Percentiles rank a stretch among this genome's conserved stretches.
These are phyloP conservation scores for Salix exigua DNA, from an alignment of 345 rosid species.

Conservation along the genomic window DNA sequence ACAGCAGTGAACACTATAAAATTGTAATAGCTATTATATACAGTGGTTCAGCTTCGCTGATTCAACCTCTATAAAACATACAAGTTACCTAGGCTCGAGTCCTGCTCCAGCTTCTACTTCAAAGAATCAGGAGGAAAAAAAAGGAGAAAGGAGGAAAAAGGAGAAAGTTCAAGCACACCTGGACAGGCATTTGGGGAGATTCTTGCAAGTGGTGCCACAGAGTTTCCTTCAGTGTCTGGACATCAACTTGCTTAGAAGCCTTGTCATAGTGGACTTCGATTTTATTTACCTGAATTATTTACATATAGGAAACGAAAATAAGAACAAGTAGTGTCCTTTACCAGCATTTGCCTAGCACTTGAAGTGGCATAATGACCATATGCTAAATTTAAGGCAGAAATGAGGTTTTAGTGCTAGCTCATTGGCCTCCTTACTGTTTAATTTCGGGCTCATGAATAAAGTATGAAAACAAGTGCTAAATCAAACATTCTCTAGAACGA, in stretches of 20 bases:
- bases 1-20: not conserved
- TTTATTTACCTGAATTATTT: slow-evolving; percentile 60
- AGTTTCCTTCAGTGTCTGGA: slow-evolving; percentile 75
- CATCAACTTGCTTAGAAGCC: slow-evolving; percentile 91
- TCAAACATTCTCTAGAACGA: not conserved
- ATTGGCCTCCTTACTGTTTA: not conserved
- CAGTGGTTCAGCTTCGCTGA: not conserved
- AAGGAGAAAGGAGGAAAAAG: not conserved
- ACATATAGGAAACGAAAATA: not conserved
- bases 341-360: no score
- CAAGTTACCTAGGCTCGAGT: not conserved
- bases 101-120: no score
- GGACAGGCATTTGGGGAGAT: slow-evolving; percentile 40
- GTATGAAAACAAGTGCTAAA: not conserved
- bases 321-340: not conserved
- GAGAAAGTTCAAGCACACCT: slow-evolving; percentile 29
- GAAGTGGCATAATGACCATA: no score
- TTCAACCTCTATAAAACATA: not conserved
- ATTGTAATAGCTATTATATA: not conserved
- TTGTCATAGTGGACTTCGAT: slow-evolving; percentile 80
- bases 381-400: no score
- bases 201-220: slow-evolving; percentile 70
- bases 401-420: no score
- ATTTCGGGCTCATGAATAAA: not conserved
- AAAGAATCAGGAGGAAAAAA: not conserved